Percentiles rank a stretch among this genome's conserved stretches.
Evolutionary conservation across 768 basidiomycete genomes (phyloP).

Genomic region (Pleurotus tuber-regium): DNA sequence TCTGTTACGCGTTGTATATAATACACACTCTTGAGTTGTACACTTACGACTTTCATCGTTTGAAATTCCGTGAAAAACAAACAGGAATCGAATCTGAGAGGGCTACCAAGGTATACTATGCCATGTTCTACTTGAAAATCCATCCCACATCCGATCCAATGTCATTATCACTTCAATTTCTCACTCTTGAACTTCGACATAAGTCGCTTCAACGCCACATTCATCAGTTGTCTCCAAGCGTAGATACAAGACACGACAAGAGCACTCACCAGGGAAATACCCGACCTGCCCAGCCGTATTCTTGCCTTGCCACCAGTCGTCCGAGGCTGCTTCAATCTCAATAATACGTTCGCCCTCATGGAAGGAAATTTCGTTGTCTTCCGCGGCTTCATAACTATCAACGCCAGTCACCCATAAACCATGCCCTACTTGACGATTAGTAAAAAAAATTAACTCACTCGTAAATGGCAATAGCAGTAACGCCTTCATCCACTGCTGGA

Average conservation of each 20-base stretch:
- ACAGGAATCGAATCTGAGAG: too few species aligned
- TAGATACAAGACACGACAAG: too few species aligned
- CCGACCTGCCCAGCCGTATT: conserved; percentile 55
- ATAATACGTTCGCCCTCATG: conserved; percentile 77
- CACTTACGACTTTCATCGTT: too few species aligned
- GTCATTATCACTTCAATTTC: too few species aligned
- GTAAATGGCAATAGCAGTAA: conserved; percentile 64
- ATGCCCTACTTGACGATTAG: too few species aligned
- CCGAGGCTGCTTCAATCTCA: conserved; percentile 75
- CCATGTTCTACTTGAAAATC: too few species aligned
- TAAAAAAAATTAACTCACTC: conserved; percentile 47
- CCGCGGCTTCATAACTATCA: conserved; percentile 79
- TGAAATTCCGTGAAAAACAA: too few species aligned
- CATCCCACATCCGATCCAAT: too few species aligned
- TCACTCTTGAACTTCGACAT: conserved; percentile 1
- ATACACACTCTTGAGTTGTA: too few species aligned
- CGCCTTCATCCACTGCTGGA: conserved; percentile 50
- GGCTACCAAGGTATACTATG: too few species aligned
- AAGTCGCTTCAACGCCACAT: not conserved
- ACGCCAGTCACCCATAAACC: not conserved
- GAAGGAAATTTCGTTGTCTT: conserved; percentile 91
- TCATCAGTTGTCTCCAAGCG: not conserved
- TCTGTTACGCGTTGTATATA: too few species aligned
- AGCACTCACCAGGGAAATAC: conserved; percentile 76
- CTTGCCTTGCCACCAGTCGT: conserved; percentile 89